Evolutionary conservation across 2,329 filamentous ascomycete species (phyloP), one percentile per base, ranked within the genome.

Genomic region (Aphanocladium album): DNA sequence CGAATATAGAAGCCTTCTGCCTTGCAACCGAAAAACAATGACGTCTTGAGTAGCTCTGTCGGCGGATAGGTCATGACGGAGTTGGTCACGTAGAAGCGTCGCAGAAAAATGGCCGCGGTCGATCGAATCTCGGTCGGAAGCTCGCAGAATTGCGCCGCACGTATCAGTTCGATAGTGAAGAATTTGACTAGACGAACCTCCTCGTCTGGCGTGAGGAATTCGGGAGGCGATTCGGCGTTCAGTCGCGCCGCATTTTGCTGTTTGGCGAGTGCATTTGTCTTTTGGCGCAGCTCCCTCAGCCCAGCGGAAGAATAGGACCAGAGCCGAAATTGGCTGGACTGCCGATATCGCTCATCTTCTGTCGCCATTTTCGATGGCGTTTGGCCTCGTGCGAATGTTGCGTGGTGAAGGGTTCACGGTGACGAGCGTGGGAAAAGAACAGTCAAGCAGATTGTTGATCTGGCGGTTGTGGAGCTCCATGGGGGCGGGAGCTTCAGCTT

Each of bases 11-110:
- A 85, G 62, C 91, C 91, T 70, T 99, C 93, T 5, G 91, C 91
- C 77, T 99, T 99, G 69, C 89, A 92, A 11, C 92, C 92, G 65
- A 99, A 90, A 79, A 96, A 98, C 59, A 99, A 83, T 39, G 90
- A 91, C 33, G 92, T 95, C 71, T 93, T 91, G 72, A 96, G 87
- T 66, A 98, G 89, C 64, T 91, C 88, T 64, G 90, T 89, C 0
- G 93, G 93, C 64, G 93, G 90, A 72, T 99, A 98, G 33, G 93
- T 96, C 90, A 98, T 96, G 69, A 93, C 86, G 45, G 90, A 96
- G 76, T 98, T 96, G 70, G 90, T 93, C 41, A 96, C 83, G 78
- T 98, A 99, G 81, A 99, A 98, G 61, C 95, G 89, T 60, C 91
- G 89, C 62, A 99, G 83, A 72, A 96, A 97, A 70, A 96, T 87